Evolutionary conservation across 116 monocot genomes (phyloP).

Genomic region (Phalaenopsis hybrid): DNA sequence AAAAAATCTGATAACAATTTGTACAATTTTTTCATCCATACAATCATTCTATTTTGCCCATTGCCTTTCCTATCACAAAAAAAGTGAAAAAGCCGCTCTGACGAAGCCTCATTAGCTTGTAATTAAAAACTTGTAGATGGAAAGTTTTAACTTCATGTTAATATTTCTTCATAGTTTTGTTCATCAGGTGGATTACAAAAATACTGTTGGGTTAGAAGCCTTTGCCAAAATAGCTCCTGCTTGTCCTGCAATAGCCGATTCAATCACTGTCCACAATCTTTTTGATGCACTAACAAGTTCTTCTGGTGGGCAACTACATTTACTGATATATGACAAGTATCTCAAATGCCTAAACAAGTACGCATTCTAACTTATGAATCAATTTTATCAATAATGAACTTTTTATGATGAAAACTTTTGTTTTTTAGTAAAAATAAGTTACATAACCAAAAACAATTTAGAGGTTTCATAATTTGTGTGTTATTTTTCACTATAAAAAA

Average conservation of each 20-base stretch:
- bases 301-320: conserved; percentile 71
- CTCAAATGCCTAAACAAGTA: conserved; percentile 80
- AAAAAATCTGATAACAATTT: too few species aligned
- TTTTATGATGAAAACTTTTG: neutral
- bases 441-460: neutral
- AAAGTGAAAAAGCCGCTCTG: too few species aligned
- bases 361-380: conserved; percentile 17
- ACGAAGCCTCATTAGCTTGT: neutral
- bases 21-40: too few species aligned
- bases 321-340: conserved; percentile 91
- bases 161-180: conserved; percentile 6
- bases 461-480: neutral
- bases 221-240: conserved; percentile 69
- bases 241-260: conserved; percentile 80
- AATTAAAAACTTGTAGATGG: neutral
- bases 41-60: too few species aligned
- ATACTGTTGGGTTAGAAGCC: conserved; percentile 71
- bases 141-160: neutral
- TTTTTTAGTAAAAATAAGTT: neutral
- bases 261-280: conserved; percentile 81
- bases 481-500: neutral
- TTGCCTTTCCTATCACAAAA: too few species aligned
- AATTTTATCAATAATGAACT: neutral
- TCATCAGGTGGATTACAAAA: conserved; percentile 67
- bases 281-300: conserved; percentile 84